phyloP scores from a whole-genome alignment of 495 filamentous ascomycete species.

The Cercophora newfieldiana region DNA sequence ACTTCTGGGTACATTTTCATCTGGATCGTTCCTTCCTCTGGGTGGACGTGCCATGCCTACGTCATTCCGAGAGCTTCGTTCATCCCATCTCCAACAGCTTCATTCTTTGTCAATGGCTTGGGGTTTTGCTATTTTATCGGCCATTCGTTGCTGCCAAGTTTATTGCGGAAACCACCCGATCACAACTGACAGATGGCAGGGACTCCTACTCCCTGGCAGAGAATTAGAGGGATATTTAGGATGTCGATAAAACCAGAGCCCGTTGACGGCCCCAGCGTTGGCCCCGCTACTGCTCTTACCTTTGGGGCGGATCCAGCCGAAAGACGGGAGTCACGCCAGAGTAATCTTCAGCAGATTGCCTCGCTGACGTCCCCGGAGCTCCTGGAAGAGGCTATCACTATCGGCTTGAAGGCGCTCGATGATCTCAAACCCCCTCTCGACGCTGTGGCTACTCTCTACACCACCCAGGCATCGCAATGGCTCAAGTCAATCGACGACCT shows the following conservation, averaged over 20 bases:
- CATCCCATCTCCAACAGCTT: no score
- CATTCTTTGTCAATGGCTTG: no score
- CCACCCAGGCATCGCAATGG: constrained; percentile 36
- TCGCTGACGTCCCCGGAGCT: constrained; percentile 14
- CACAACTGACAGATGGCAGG: not conserved
- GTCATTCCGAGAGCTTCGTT: no score
- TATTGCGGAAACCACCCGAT: not conserved
- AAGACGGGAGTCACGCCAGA: not conserved
- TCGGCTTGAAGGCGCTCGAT: constrained; percentile 30
- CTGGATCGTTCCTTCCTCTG: no score
- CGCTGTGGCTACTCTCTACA: not conserved
- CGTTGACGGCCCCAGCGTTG: not conserved
- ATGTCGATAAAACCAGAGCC: not conserved
- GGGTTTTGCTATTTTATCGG: no score
- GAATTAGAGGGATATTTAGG: not conserved
- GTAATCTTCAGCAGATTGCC: constrained; percentile 27
- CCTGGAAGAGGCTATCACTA: constrained; percentile 34
- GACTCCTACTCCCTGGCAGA: not conserved
- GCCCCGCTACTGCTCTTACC: not conserved
- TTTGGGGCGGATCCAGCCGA: not conserved
- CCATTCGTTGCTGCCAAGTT: not conserved
- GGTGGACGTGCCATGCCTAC: no score
- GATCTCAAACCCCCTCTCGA: constrained; percentile 24
- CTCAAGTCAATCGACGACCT: constrained; percentile 42
- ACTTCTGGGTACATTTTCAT: no score